Evolutionary conservation across 176 grass and related monocot species (phyloP).

Genomic region (Zoysia pacifica): DNA sequence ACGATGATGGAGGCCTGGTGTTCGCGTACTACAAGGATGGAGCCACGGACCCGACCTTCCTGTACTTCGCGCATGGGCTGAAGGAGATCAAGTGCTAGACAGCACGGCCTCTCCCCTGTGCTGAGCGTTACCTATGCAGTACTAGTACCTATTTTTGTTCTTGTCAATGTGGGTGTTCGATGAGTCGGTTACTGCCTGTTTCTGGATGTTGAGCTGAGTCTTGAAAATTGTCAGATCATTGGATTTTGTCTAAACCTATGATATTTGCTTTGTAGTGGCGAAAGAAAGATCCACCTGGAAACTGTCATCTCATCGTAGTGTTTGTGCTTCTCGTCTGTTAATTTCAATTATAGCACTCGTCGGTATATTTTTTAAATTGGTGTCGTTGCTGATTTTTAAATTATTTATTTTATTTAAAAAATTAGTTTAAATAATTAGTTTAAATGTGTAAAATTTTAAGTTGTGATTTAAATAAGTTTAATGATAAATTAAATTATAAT

Average conservation of each 20-base stretch:
- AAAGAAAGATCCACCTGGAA: slow-evolving; percentile 10
- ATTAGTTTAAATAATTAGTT: too few species aligned
- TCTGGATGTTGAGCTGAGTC: slow-evolving; percentile 23
- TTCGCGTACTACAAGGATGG: slow-evolving; percentile 94
- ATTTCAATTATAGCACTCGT: background rate
- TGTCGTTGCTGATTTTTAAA: too few species aligned
- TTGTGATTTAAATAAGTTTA: too few species aligned
- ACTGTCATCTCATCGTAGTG: background rate
- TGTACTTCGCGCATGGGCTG: slow-evolving; percentile 75
- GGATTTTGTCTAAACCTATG: background rate
- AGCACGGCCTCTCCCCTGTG: background rate
- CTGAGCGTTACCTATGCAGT: slow-evolving; percentile 26
- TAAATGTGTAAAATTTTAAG: too few species aligned
- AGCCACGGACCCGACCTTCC: slow-evolving; percentile 68
- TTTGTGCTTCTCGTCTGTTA: too few species aligned
- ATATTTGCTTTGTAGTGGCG: slow-evolving; percentile 1
- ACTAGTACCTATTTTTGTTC: slow-evolving; percentile 38
- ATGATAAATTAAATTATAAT: too few species aligned
- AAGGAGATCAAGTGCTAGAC: slow-evolving; percentile 88
- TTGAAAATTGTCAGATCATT: slow-evolving; percentile 10
- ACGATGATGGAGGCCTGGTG: slow-evolving; percentile 63
- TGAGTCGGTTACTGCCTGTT: slow-evolving; percentile 20
- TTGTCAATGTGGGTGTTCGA: slow-evolving; percentile 26
- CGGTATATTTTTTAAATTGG: too few species aligned
- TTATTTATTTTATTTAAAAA: too few species aligned